Evolutionary conservation across 176 grass and related monocot genomes (phyloP).

Genomic region (Pontederia paniculata): DNA sequence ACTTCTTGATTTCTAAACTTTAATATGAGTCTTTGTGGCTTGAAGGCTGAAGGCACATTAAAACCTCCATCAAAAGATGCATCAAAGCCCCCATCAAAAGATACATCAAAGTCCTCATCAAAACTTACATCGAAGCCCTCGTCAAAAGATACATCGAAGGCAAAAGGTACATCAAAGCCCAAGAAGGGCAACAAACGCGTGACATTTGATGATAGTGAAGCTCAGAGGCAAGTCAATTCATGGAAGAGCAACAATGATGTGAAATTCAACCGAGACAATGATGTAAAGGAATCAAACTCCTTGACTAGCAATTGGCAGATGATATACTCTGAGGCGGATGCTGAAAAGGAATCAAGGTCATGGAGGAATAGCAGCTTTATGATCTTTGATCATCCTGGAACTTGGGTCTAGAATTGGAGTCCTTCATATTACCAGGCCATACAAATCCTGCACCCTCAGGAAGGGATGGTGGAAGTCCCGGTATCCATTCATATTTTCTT

Average conservation of each 20-base stretch:
- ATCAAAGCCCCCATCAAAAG: not conserved
- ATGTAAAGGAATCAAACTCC: slow-evolving; percentile 19
- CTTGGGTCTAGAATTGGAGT: no score
- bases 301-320: slow-evolving; percentile 25
- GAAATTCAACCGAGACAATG: slow-evolving; percentile 5
- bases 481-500: no score
- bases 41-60: no score
- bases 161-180: not conserved
- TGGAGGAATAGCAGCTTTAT: slow-evolving; percentile 38
- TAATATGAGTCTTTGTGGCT: no score
- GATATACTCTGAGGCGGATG: slow-evolving; percentile 33
- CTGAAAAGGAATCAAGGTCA: slow-evolving; percentile 27
- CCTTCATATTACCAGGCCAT: no score
- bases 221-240: slow-evolving; percentile 1
- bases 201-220: not conserved
- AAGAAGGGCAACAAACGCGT: not conserved
- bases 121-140: not conserved
- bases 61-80: no score
- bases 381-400: slow-evolving; percentile 50
- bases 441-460: no score
- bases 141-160: not conserved
- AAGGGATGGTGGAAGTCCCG: no score
- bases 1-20: no score
- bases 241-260: slow-evolving; percentile 19
- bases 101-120: not conserved